Percentiles rank a stretch among this genome's conserved stretches.
Conservation (phyloP, 2,329 filamentous ascomycete species). For the Aspergillus alliaceus region DNA sequence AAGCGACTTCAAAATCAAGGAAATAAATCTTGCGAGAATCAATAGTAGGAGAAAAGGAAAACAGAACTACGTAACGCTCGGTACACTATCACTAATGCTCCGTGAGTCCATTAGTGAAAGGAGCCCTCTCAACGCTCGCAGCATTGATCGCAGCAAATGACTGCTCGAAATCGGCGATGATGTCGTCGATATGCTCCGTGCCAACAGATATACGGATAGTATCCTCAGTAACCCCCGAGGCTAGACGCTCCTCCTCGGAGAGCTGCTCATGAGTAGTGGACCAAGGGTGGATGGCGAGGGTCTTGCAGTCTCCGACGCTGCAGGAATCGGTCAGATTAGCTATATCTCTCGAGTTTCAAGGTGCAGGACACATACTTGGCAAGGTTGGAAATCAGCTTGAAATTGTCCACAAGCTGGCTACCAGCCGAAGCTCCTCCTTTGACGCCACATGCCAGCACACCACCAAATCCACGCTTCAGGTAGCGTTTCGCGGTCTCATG, state of each 20-base stretch:
- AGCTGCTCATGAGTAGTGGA: slow-evolving; percentile 94
- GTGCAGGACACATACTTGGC: slow-evolving; percentile 65
- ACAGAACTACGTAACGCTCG: too few relatives aligned
- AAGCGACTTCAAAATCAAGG: too few relatives aligned
- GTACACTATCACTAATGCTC: too few relatives aligned
- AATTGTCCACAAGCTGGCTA: slow-evolving; percentile 84
- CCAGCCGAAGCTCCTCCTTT: slow-evolving; percentile 85
- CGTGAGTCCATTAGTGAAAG: too few relatives aligned
- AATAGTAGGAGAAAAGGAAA: too few relatives aligned
- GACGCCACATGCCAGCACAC: slow-evolving; percentile 92
- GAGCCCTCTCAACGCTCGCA: too few relatives aligned
- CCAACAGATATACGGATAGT: slow-evolving; percentile 94
- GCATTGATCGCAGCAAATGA: slow-evolving; percentile 64
- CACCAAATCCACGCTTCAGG: slow-evolving; percentile 78
- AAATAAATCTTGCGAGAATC: too few relatives aligned
- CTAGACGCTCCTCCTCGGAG: slow-evolving; percentile 73
- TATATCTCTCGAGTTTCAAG: background rate
- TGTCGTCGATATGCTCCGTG: slow-evolving; percentile 95
- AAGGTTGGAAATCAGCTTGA: slow-evolving; percentile 93
- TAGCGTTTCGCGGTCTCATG: slow-evolving; percentile 85
- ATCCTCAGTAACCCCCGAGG: slow-evolving; percentile 82
- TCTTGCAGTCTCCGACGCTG: slow-evolving; percentile 88
- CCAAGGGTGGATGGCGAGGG: slow-evolving; percentile 92
- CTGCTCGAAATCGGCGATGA: slow-evolving; percentile 93
- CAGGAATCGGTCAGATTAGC: slow-evolving; percentile 6